These are phyloP conservation scores for Ocimum tenuiflorum DNA, from an alignment of 257 asterid genomes.

Conservation along the genomic window DNA sequence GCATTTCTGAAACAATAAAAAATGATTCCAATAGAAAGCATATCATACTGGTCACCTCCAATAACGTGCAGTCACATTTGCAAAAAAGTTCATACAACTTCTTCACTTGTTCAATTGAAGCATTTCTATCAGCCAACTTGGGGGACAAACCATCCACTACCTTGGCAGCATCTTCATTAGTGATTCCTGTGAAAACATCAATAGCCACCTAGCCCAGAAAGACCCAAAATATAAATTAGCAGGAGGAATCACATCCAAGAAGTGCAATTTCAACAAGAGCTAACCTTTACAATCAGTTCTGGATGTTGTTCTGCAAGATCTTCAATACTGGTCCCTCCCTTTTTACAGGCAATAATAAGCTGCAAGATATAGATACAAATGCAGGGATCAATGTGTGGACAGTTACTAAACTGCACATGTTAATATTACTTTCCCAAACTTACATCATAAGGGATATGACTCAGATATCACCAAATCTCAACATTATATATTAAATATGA, in stretches of 20 bases:
- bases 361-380: constrained; percentile 27
- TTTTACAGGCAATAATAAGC: constrained; percentile 88
- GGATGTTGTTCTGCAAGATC: constrained; percentile 98
- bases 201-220: constrained; percentile 62
- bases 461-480: neutral
- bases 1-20: neutral
- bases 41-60: constrained; percentile 54
- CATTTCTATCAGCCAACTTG: constrained; percentile 73
- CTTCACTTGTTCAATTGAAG: constrained; percentile 96
- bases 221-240: neutral
- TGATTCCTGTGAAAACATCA: constrained; percentile 88
- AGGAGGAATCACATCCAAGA: neutral
- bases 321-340: constrained; percentile 99
- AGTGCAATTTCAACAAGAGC: neutral
- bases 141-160: constrained; percentile 96
- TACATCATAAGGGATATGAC: too few relatives aligned
- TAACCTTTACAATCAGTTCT: constrained; percentile 83
- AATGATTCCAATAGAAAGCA: neutral
- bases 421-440: neutral
- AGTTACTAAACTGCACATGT: neutral
- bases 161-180: constrained; percentile 94
- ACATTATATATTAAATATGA: neutral
- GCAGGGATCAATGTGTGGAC: neutral
- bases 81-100: constrained; percentile 88
- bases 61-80: constrained; percentile 83